These are phyloP conservation scores for Corynascus novoguineensis DNA, from an alignment of 495 filamentous ascomycete genomes.

Conservation along the genomic window DNA sequence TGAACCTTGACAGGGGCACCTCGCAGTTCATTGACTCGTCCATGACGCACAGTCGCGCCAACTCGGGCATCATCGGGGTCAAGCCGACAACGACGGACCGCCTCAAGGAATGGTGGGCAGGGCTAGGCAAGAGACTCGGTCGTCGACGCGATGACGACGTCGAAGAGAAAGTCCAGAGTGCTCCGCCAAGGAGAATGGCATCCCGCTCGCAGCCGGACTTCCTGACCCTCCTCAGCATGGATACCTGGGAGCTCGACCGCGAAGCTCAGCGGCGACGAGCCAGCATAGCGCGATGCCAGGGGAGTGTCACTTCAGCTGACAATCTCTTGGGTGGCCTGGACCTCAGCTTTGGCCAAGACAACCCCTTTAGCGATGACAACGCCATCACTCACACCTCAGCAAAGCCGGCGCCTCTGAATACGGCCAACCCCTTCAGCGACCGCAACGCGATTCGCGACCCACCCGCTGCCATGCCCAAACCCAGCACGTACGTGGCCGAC, in stretches of 20 bases:
- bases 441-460: slow-evolving; percentile 43
- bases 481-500: slow-evolving; percentile 38
- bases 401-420: slow-evolving; percentile 29
- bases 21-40: slow-evolving; percentile 46
- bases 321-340: slow-evolving; percentile 39
- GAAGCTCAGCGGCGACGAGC: slow-evolving; percentile 29
- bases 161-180: slow-evolving; percentile 16
- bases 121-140: slow-evolving; percentile 35
- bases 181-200: slow-evolving; percentile 23
- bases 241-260: slow-evolving; percentile 32
- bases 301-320: slow-evolving; percentile 26
- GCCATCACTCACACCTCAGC: slow-evolving; percentile 36
- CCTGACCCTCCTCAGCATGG: slow-evolving; percentile 35
- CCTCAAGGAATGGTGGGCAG: slow-evolving; percentile 39
- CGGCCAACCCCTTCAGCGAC: slow-evolving; percentile 36
- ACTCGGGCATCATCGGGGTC: slow-evolving; percentile 20
- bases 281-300: slow-evolving; percentile 26
- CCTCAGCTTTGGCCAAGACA: slow-evolving; percentile 31
- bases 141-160: slow-evolving; percentile 26
- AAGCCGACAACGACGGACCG: slow-evolving; percentile 29
- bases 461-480: slow-evolving; percentile 19
- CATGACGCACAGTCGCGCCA: slow-evolving; percentile 35
- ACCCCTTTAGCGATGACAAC: slow-evolving; percentile 41
- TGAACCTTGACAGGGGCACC: slow-evolving; percentile 46
- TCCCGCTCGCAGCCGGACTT: slow-evolving; percentile 34